phyloP scores from a whole-genome alignment of 2,329 filamentous ascomycete genomes.

The Intubia oerlemansii region DNA sequence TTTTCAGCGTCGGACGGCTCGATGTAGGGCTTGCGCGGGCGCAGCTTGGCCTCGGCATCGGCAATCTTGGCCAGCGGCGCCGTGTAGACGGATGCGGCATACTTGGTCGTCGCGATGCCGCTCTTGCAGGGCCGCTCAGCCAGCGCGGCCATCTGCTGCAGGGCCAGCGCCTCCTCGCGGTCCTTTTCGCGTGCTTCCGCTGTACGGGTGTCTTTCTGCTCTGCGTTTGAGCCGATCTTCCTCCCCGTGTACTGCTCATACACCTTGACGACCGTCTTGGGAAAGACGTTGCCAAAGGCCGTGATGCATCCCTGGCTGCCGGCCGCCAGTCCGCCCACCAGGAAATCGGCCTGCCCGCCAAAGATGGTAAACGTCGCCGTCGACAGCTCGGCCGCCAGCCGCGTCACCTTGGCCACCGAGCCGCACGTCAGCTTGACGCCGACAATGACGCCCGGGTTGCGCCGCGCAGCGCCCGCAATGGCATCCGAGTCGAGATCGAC shows the following conservation, averaged over 20 bases:
- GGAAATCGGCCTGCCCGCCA: conserved; percentile 53
- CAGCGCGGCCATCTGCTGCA: conserved; percentile 40
- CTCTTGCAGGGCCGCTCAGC: conserved; percentile 45
- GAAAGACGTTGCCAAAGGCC: conserved; percentile 41
- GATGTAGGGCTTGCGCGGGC: conserved; percentile 40
- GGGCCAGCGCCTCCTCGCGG: conserved; percentile 30
- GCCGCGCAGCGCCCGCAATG: conserved; percentile 27
- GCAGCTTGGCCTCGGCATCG: conserved; percentile 33
- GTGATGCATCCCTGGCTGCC: conserved; percentile 40
- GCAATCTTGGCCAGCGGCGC: conserved; percentile 35
- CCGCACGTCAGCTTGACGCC: conserved; percentile 34
- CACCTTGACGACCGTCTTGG: conserved; percentile 31
- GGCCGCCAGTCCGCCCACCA: conserved; percentile 34
- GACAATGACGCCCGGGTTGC: conserved; percentile 8
- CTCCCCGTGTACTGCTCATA: conserved; percentile 39
- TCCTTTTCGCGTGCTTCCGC: conserved; percentile 22
- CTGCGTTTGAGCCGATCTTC: neutral
- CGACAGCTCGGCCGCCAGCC: conserved; percentile 29
- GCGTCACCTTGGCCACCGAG: conserved; percentile 50
- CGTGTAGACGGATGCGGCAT: conserved; percentile 38
- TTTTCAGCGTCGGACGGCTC: conserved; percentile 21
- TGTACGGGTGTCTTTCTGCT: conserved; percentile 2
- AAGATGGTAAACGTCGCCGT: conserved; percentile 41
- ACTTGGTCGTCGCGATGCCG: conserved; percentile 48
- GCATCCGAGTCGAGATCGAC: conserved; percentile 45